Evolutionary conservation across 2,329 filamentous ascomycete genomes (phyloP).

Genomic region (Ophiostoma australiae): DNA sequence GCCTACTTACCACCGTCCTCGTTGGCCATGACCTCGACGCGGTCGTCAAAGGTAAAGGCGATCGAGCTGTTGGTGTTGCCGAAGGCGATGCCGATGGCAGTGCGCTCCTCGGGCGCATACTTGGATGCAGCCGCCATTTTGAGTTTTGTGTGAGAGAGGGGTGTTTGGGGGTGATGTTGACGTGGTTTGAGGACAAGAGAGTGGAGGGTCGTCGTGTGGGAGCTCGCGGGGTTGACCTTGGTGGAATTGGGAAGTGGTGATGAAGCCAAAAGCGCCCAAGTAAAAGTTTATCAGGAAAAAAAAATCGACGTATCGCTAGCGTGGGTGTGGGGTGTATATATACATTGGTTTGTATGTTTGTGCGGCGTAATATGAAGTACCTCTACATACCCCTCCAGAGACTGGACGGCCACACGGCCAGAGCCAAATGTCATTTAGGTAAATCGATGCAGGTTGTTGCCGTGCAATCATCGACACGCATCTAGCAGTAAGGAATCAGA

Average conservation of each 20-base stretch:
- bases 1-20: slow-evolving; percentile 78
- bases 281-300: slow-evolving; percentile 18
- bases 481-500: too few relatives aligned
- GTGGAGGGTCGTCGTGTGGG: slow-evolving; percentile 10
- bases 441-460: not conserved
- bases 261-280: slow-evolving; percentile 2
- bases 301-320: slow-evolving; percentile 15
- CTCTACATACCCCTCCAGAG: slow-evolving; percentile 11
- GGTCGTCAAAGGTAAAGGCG: slow-evolving; percentile 86
- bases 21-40: slow-evolving; percentile 96
- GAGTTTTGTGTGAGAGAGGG: not conserved
- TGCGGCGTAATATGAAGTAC: not conserved
- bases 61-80: slow-evolving; percentile 99
- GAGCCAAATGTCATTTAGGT: not conserved
- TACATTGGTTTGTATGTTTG: not conserved
- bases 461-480: not conserved
- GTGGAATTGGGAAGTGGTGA: slow-evolving; percentile 12
- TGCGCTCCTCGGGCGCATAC: slow-evolving; percentile 52
- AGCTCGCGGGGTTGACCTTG: slow-evolving; percentile 14
- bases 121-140: slow-evolving; percentile 23
- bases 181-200: not conserved
- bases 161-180: not conserved
- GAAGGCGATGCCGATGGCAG: slow-evolving; percentile 92
- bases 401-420: not conserved
- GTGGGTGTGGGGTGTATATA: not conserved